Evolutionary conservation across 495 filamentous ascomycete genomes (phyloP).

Genomic region (Penicillium tannophilum): DNA sequence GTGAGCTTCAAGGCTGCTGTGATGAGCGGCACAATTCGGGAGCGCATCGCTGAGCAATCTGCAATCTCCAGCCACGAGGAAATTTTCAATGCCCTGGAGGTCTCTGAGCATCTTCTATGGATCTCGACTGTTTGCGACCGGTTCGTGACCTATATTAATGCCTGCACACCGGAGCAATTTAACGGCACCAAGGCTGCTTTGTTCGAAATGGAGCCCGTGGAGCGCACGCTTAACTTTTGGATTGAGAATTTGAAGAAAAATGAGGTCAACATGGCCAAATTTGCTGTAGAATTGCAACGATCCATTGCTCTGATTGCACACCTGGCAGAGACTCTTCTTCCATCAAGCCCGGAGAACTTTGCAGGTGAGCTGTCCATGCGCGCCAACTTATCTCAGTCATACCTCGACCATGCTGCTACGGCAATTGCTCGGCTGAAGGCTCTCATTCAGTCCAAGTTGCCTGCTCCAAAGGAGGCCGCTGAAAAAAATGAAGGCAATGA

Average conservation of each 20-base stretch:
- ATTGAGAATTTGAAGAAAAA: constrained; percentile 81
- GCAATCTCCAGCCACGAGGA: constrained; percentile 67
- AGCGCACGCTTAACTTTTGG: constrained; percentile 85
- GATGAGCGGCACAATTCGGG: constrained; percentile 76
- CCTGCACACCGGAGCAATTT: constrained; percentile 78
- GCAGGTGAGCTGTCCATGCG: constrained; percentile 78
- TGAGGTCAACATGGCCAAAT: constrained; percentile 82
- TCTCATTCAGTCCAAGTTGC: constrained; percentile 65
- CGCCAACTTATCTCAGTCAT: constrained; percentile 75
- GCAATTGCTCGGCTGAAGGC: constrained; percentile 62
- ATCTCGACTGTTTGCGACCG: constrained; percentile 79
- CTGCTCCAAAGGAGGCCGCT: constrained; percentile 47
- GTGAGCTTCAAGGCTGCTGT: constrained; percentile 86
- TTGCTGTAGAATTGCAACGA: constrained; percentile 73
- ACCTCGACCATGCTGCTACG: constrained; percentile 75
- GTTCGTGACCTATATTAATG: constrained; percentile 75
- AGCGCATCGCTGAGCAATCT: constrained; percentile 61
- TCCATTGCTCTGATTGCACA: constrained; percentile 84
- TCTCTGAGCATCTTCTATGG: constrained; percentile 84
- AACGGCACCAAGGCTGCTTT: constrained; percentile 70
- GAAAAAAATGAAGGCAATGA: neutral
- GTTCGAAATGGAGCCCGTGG: constrained; percentile 91
- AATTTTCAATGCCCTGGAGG: constrained; percentile 72
- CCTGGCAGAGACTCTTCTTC: constrained; percentile 77
- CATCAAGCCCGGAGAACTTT: constrained; percentile 70